Percentiles rank a stretch among this genome's conserved stretches.
These are phyloP conservation scores for Boletus insuetus DNA, from an alignment of 768 basidiomycete genomes.

Conservation along the genomic window DNA sequence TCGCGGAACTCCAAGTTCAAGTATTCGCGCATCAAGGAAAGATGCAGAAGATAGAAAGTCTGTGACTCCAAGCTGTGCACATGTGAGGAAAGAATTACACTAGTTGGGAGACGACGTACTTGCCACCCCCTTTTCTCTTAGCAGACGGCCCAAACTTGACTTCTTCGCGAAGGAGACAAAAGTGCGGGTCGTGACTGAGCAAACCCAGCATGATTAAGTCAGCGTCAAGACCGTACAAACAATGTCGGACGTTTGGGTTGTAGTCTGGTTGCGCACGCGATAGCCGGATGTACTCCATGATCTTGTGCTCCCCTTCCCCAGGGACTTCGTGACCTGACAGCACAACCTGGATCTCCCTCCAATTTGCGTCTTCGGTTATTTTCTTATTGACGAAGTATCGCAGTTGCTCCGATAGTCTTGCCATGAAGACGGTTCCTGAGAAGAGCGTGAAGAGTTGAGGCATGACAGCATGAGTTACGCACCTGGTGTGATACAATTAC, in stretches of 20 bases:
- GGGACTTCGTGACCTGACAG: slow-evolving; percentile 97
- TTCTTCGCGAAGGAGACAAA: slow-evolving; percentile 95
- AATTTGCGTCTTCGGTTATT: slow-evolving; percentile 94
- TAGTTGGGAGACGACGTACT: slow-evolving; percentile 34
- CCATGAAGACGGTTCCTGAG: slow-evolving; percentile 93
- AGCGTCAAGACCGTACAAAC: slow-evolving; percentile 96
- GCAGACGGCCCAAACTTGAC: slow-evolving; percentile 91
- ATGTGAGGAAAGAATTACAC: slow-evolving; percentile 6
- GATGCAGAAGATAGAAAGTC: slow-evolving; percentile 93
- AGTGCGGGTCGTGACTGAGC: slow-evolving; percentile 97
- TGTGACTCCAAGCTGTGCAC: slow-evolving; percentile 61
- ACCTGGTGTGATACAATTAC: slow-evolving; percentile 99
- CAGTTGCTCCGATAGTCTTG: slow-evolving; percentile 84
- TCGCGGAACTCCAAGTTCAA: slow-evolving; percentile 91
- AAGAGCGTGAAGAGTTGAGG: neutral
- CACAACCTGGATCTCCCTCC: slow-evolving; percentile 89
- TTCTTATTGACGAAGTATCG: slow-evolving; percentile 98
- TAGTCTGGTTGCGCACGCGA: slow-evolving; percentile 94
- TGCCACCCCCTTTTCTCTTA: slow-evolving; percentile 64
- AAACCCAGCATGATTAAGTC: slow-evolving; percentile 98
- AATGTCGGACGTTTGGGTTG: slow-evolving; percentile 95
- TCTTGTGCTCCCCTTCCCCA: slow-evolving; percentile 99
- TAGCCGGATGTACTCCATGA: slow-evolving; percentile 98
- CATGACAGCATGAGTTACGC: slow-evolving; percentile 22
- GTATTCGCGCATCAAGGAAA: slow-evolving; percentile 95